Evolutionary conservation across 2,329 filamentous ascomycete genomes (phyloP).

Genomic region (Epichloe sp.): DNA sequence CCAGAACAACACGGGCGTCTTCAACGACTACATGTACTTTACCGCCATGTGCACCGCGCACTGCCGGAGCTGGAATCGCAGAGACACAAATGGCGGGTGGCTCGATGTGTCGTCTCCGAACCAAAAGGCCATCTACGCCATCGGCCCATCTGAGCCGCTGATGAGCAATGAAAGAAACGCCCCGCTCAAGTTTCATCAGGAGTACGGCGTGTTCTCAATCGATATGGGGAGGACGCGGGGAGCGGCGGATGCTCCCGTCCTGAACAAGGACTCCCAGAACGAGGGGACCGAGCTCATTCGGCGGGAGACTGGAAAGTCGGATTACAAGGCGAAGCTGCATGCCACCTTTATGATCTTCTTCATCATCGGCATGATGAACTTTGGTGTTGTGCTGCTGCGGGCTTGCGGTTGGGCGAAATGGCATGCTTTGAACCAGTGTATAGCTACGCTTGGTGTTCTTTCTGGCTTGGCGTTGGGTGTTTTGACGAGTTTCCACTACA

Average conservation of each 20-base stretch:
- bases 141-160: constrained; percentile 34
- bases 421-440: constrained; percentile 40
- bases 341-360: constrained; percentile 40
- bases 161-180: constrained; percentile 29
- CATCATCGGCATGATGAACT: constrained; percentile 41
- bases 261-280: constrained; percentile 20
- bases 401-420: constrained; percentile 37
- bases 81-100: constrained; percentile 21
- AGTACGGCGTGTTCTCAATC: constrained; percentile 42
- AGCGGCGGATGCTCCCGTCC: constrained; percentile 25
- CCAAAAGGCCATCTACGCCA: constrained; percentile 41
- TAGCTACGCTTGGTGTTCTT: constrained; percentile 35
- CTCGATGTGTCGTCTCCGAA: constrained; percentile 35
- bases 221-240: constrained; percentile 40
- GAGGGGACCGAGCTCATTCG: constrained; percentile 24
- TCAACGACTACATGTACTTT: constrained; percentile 32
- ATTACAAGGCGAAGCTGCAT: constrained; percentile 30
- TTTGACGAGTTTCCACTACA: constrained; percentile 37
- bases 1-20: constrained; percentile 29
- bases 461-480: constrained; percentile 40
- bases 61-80: constrained; percentile 36
- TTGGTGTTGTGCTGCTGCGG: constrained; percentile 40
- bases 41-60: constrained; percentile 36
- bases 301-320: constrained; percentile 17
- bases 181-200: constrained; percentile 36